A percentile compares a stretch with the other conserved stretches of the same genome.
phyloP scores from a whole-genome alignment of 2,329 filamentous ascomycete genomes.

The Aspergillus sp. region DNA sequence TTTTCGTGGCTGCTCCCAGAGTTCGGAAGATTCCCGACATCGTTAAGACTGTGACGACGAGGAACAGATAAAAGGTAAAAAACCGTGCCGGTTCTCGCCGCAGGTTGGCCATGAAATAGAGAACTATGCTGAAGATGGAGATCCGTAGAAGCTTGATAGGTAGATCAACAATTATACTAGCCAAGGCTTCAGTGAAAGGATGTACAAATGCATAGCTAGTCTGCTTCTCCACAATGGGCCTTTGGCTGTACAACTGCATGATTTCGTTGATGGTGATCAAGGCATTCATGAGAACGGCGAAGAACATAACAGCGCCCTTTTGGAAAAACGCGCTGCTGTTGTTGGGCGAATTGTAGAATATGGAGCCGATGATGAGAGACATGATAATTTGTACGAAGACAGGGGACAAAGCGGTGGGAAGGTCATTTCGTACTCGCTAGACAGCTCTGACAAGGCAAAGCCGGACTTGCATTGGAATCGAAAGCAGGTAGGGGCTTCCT shows the following conservation, averaged over 20 bases:
- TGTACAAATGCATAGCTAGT: constrained; percentile 10
- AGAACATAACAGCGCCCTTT: constrained; percentile 75
- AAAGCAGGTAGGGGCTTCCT: constrained; percentile 77
- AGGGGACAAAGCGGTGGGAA: constrained; percentile 64
- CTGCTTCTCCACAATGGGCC: constrained; percentile 11
- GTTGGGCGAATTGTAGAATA: constrained; percentile 71
- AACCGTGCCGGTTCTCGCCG: constrained; percentile 69
- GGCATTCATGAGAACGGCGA: constrained; percentile 78
- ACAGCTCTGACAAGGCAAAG: constrained; percentile 79
- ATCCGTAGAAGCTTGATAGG: constrained; percentile 73
- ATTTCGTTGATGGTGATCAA: constrained; percentile 70
- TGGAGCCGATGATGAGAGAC: constrained; percentile 70
- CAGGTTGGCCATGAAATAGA: constrained; percentile 84
- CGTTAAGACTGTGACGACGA: constrained; percentile 66
- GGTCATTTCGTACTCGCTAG: constrained; percentile 69
- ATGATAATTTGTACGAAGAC: constrained; percentile 66
- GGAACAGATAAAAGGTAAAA: constrained; percentile 78
- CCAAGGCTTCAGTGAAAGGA: constrained; percentile 1
- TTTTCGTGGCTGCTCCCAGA: constrained; percentile 69
- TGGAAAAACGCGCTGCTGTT: constrained; percentile 69
- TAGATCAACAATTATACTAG: constrained; percentile 32
- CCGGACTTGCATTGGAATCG: constrained; percentile 67
- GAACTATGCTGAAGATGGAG: constrained; percentile 69
- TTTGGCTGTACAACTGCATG: constrained; percentile 9
- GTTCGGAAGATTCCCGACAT: constrained; percentile 83